Percentiles rank a stretch among this genome's conserved stretches.
Evolutionary conservation across 352 stramenopile species (phyloP).

Genomic region (Phytophthora megakarya): DNA sequence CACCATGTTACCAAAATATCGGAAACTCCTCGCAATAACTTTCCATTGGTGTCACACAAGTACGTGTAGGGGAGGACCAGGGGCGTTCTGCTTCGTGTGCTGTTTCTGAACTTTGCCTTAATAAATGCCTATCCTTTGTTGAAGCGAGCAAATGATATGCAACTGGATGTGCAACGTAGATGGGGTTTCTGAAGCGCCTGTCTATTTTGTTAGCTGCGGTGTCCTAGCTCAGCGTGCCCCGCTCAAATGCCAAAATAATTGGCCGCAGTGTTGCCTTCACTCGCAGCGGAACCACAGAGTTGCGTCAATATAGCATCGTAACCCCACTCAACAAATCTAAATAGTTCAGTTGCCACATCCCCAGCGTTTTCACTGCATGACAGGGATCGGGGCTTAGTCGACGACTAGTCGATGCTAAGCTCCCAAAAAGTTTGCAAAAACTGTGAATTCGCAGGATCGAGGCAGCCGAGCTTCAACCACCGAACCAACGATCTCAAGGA

Average conservation of each 20-base stretch:
- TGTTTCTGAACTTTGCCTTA: slow-evolving; percentile 5
- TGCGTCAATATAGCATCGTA: neutral
- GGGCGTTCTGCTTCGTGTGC: slow-evolving; percentile 2
- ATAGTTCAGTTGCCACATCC: too few species aligned
- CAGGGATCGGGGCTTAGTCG: too few species aligned
- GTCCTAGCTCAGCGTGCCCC: slow-evolving; percentile 8
- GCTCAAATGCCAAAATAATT: neutral
- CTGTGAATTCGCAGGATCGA: slow-evolving; percentile 6
- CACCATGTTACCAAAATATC: neutral
- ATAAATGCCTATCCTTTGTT: slow-evolving; percentile 1
- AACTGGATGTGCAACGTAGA: slow-evolving; percentile 6
- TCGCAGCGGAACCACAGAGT: neutral
- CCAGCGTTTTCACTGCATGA: too few species aligned
- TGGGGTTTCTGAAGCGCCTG: slow-evolving; percentile 16
- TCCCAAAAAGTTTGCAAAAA: slow-evolving; percentile 1
- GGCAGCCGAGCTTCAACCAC: neutral
- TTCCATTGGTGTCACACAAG: neutral
- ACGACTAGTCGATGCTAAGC: too few species aligned
- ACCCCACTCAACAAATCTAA: too few species aligned
- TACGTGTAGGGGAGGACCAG: neutral
- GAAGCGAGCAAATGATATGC: neutral
- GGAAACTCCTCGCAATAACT: neutral
- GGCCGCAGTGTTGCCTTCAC: neutral
- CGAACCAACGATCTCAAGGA: neutral
- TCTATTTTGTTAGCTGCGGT: slow-evolving; percentile 14